Evolutionary conservation across 306 rosid genomes (phyloP).

Genomic region (Ormosia semicastrata): DNA sequence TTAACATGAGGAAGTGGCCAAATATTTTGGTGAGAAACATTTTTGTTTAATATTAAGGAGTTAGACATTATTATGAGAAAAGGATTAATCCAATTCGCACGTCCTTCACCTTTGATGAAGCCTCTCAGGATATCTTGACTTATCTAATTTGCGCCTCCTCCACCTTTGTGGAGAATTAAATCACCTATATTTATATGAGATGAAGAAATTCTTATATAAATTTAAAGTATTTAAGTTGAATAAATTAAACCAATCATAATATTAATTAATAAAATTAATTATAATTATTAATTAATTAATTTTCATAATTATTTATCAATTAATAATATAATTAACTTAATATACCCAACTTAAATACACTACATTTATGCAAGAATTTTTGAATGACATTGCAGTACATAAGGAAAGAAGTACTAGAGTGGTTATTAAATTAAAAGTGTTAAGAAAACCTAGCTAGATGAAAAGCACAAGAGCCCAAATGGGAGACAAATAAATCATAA

Average conservation of each 20-base stretch:
- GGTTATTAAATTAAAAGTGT: background rate
- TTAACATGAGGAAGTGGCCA: conserved; percentile 9
- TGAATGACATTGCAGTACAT: background rate
- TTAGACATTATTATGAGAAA: background rate
- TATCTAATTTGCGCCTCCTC: background rate
- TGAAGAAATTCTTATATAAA: too few species aligned
- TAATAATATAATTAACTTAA: too few species aligned
- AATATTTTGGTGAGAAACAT: background rate
- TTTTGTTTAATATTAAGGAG: background rate
- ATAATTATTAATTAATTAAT: too few species aligned
- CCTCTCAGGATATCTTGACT: background rate
- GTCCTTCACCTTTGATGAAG: background rate
- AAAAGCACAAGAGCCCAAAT: conserved; percentile 43
- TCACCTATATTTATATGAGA: too few species aligned
- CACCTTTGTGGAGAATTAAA: background rate
- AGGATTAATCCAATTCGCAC: background rate
- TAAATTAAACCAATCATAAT: too few species aligned
- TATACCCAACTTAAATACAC: too few species aligned
- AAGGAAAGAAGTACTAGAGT: background rate
- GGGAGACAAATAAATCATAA: conserved; percentile 35
- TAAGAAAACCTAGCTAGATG: conserved; percentile 33
- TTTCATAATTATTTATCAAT: too few species aligned
- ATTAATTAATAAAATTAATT: too few species aligned
- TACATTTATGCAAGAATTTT: too few species aligned
- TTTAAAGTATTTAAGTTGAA: too few species aligned